phyloP scores from a whole-genome alignment of 1,139 yeast species.

The Diutina catenulata region DNA sequence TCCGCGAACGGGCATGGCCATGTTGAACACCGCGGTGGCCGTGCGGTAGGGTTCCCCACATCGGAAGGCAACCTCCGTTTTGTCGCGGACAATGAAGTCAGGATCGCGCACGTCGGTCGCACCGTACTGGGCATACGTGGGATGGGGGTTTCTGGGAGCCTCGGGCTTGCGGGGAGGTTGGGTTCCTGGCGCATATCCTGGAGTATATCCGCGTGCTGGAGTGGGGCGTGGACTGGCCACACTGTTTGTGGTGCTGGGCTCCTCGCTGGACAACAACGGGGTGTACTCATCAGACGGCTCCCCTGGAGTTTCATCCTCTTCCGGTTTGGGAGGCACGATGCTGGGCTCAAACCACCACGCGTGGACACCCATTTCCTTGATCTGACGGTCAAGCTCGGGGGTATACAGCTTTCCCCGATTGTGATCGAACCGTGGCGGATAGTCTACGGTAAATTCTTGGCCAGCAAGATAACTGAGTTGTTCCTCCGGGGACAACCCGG shows the following conservation, averaged over 20 bases:
- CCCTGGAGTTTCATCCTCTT: no score
- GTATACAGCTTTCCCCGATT: neutral
- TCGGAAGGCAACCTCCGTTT: slow-evolving; percentile 1
- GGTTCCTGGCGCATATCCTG: no score
- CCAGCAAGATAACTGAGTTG: slow-evolving; percentile 25
- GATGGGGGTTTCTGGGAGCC: no score
- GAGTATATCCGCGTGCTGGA: no score
- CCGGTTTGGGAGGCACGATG: no score
- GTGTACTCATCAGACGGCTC: neutral
- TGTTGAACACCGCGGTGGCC: slow-evolving; percentile 41
- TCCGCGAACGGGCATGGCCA: slow-evolving; percentile 50
- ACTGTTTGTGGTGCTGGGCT: no score
- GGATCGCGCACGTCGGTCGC: neutral
- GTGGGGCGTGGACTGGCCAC: no score
- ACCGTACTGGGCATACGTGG: no score
- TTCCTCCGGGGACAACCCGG: slow-evolving; percentile 31
- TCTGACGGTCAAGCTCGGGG: neutral
- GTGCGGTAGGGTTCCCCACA: slow-evolving; percentile 22
- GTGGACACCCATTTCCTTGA: slow-evolving; percentile 4
- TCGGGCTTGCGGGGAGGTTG: no score
- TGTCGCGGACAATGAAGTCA: neutral
- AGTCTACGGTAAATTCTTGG: slow-evolving; percentile 20
- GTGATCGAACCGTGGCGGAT: slow-evolving; percentile 21
- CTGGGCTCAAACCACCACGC: slow-evolving; percentile 4
- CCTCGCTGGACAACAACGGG: neutral